phyloP scores from a whole-genome alignment of 345 rosid species.

The Chamaenerion angustifolium region DNA sequence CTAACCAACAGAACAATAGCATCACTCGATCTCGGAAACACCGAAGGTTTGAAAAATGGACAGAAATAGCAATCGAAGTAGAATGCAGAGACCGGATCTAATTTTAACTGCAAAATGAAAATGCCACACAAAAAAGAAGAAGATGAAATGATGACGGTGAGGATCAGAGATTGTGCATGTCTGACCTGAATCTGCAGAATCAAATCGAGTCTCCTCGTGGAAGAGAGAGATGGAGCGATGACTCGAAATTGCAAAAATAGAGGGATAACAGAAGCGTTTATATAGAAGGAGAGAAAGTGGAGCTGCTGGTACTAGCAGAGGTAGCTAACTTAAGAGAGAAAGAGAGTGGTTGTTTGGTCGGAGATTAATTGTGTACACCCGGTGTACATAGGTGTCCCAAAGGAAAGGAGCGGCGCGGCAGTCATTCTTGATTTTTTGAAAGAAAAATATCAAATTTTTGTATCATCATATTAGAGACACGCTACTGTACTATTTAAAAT shows the following conservation, averaged over 20 bases:
- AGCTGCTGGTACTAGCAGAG: neutral
- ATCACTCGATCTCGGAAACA: neutral
- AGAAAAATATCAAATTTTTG: no score
- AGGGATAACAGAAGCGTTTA: constrained; percentile 7
- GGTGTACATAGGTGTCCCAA: no score
- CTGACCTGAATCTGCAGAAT: neutral
- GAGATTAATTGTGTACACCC: no score
- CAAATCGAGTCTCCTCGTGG: neutral
- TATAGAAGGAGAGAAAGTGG: constrained; percentile 7
- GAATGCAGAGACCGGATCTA: neutral
- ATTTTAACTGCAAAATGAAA: neutral
- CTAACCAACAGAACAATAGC: neutral
- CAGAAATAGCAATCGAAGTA: neutral
- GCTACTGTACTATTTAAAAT: no score
- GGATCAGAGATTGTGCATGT: neutral
- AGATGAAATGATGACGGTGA: neutral
- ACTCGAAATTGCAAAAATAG: constrained; percentile 4
- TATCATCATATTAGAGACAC: no score
- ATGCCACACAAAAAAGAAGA: neutral
- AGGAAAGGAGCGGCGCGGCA: no score
- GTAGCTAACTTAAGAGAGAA: neutral
- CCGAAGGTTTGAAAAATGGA: neutral
- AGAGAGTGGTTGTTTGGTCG: neutral
- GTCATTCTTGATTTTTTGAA: no score
- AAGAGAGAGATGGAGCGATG: neutral